phyloP scores from a whole-genome alignment of 2,329 filamentous ascomycete genomes.

The Colletotrichum agaves region DNA sequence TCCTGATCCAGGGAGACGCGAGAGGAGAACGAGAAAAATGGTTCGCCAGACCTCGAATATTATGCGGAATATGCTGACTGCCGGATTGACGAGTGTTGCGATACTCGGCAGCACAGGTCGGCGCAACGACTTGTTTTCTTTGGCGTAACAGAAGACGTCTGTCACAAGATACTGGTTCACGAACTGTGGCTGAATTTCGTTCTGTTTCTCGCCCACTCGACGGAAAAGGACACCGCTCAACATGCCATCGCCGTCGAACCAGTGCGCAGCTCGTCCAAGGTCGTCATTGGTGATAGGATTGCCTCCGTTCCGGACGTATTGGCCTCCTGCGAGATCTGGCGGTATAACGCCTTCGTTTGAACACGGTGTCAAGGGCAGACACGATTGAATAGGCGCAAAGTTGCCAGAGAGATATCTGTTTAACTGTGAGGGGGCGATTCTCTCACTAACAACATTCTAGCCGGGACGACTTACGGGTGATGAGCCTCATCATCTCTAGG shows the following conservation, averaged over 20 bases:
- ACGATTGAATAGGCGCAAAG: slow-evolving; percentile 72
- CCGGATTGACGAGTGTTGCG: slow-evolving; percentile 71
- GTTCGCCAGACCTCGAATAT: slow-evolving; percentile 65
- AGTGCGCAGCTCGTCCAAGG: slow-evolving; percentile 71
- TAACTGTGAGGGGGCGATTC: not conserved
- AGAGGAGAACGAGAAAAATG: slow-evolving; percentile 66
- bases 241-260: slow-evolving; percentile 83
- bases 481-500: not conserved
- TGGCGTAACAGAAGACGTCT: slow-evolving; percentile 69
- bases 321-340: slow-evolving; percentile 71
- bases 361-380: slow-evolving; percentile 66
- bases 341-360: slow-evolving; percentile 68
- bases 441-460: not conserved
- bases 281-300: slow-evolving; percentile 74
- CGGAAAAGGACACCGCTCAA: slow-evolving; percentile 73
- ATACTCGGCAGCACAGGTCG: slow-evolving; percentile 75
- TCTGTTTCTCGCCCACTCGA: slow-evolving; percentile 45
- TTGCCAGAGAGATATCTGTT: slow-evolving; percentile 70
- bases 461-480: slow-evolving; percentile 26
- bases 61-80: slow-evolving; percentile 61
- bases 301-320: slow-evolving; percentile 78
- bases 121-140: slow-evolving; percentile 56
- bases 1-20: slow-evolving; percentile 65
- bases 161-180: slow-evolving; percentile 77
- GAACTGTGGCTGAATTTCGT: slow-evolving; percentile 68